These are phyloP conservation scores for Thielaviopsis punctulata DNA, from an alignment of 2,329 filamentous ascomycete species.

Conservation along the genomic window DNA sequence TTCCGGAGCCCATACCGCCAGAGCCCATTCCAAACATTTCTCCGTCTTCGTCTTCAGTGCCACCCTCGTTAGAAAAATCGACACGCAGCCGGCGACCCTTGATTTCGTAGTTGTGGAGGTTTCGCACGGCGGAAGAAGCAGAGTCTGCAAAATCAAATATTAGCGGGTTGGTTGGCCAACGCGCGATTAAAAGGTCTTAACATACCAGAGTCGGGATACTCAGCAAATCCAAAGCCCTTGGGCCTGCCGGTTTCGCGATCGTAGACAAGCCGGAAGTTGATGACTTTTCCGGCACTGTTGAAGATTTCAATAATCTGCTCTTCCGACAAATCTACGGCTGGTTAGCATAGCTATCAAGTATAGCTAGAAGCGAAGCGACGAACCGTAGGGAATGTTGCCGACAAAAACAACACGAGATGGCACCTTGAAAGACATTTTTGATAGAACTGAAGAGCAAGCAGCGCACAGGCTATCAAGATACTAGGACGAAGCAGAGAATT, in stretches of 20 bases:
- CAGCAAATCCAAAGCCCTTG: slow-evolving; percentile 92
- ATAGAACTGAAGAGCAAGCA: not conserved
- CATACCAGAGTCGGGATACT: slow-evolving; percentile 78
- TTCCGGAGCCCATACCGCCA: slow-evolving; percentile 6
- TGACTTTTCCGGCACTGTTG: slow-evolving; percentile 71
- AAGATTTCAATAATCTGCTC: slow-evolving; percentile 94
- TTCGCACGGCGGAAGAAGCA: slow-evolving; percentile 83
- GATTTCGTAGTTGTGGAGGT: slow-evolving; percentile 87
- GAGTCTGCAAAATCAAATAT: slow-evolving; percentile 31
- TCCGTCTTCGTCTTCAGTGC: slow-evolving; percentile 46
- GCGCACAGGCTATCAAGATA: not conserved
- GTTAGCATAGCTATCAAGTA: not conserved
- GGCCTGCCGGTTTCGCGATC: slow-evolving; percentile 88
- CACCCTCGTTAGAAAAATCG: slow-evolving; percentile 88
- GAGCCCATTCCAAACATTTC: slow-evolving; percentile 9
- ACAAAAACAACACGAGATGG: slow-evolving; percentile 69
- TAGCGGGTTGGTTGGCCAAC: not conserved
- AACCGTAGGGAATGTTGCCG: slow-evolving; percentile 72
- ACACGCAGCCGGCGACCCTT: slow-evolving; percentile 89
- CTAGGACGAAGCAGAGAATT: too few relatives aligned
- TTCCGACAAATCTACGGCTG: slow-evolving; percentile 65
- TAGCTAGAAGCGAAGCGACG: slow-evolving; percentile 11
- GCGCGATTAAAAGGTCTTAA: not conserved
- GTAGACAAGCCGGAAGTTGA: slow-evolving; percentile 81
- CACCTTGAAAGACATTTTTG: slow-evolving; percentile 53